Percentiles rank a stretch among this genome's conserved stretches.
These are phyloP conservation scores for Yarrowia porcina DNA, from an alignment of 805 yeast genomes.

Conservation along the genomic window DNA sequence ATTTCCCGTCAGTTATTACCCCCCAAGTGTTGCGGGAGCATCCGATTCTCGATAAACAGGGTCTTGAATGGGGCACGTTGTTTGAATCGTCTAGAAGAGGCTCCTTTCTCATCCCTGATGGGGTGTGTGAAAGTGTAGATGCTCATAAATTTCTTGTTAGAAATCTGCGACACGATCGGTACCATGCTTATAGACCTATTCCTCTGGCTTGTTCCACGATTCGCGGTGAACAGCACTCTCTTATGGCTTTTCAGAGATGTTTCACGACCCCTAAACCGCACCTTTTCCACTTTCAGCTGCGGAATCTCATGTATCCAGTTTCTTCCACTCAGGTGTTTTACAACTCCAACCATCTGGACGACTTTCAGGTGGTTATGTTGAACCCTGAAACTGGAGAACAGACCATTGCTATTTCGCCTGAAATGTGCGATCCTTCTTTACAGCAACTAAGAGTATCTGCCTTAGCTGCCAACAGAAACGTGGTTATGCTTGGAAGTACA, in stretches of 20 bases:
- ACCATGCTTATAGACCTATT: background rate
- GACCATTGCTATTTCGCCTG: background rate
- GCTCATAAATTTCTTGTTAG: background rate
- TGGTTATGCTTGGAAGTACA: slow-evolving; percentile 48
- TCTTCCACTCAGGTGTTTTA: slow-evolving; percentile 34
- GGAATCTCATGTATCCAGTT: slow-evolving; percentile 49
- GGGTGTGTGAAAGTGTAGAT: slow-evolving; percentile 14
- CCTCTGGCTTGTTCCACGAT: background rate
- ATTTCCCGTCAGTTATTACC: background rate
- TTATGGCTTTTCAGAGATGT: slow-evolving; percentile 9
- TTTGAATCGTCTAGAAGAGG: slow-evolving; percentile 6
- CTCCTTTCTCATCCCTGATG: slow-evolving; percentile 13
- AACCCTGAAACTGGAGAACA: slow-evolving; percentile 33
- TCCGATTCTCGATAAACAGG: slow-evolving; percentile 20
- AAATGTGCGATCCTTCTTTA: slow-evolving; percentile 43
- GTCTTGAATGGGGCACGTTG: slow-evolving; percentile 18
- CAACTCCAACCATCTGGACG: slow-evolving; percentile 33
- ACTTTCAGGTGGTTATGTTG: slow-evolving; percentile 32
- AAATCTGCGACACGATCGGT: slow-evolving; percentile 1
- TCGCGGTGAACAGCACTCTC: background rate
- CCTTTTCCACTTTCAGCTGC: slow-evolving; percentile 57
- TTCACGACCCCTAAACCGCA: slow-evolving; percentile 12
- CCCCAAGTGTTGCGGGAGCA: background rate
- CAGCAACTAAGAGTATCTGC: slow-evolving; percentile 44
- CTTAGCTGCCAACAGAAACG: slow-evolving; percentile 53